These are phyloP conservation scores for Crithidia expoeki DNA, from an alignment of 208 protist species.

Conservation along the genomic window DNA sequence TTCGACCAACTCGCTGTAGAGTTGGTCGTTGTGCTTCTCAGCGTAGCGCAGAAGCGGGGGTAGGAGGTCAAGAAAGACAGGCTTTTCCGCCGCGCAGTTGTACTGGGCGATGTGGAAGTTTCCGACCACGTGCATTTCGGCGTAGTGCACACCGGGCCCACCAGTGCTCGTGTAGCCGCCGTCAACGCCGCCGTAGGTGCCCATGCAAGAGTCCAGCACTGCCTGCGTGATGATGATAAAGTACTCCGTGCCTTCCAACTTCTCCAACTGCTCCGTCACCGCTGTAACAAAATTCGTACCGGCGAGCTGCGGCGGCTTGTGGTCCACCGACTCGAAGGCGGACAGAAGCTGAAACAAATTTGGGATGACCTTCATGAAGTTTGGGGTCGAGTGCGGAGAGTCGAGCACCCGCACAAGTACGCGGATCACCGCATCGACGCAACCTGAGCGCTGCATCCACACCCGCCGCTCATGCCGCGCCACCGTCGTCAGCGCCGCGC, in stretches of 20 bases:
- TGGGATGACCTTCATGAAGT: constrained; percentile 60
- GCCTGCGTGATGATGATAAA: constrained; percentile 71
- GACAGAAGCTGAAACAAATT: constrained; percentile 77
- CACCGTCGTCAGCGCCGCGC: constrained; percentile 24
- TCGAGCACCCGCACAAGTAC: constrained; percentile 44
- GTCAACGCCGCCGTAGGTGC: constrained; percentile 41
- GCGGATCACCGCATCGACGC: constrained; percentile 60
- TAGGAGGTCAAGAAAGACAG: constrained; percentile 78
- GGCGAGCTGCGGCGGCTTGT: constrained; percentile 48
- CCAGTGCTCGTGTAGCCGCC: constrained; percentile 15
- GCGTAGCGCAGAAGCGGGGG: constrained; percentile 55
- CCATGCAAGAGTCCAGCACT: constrained; percentile 66
- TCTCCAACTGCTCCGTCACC: constrained; percentile 43
- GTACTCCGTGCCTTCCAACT: constrained; percentile 58
- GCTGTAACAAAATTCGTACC: constrained; percentile 54
- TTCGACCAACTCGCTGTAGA: constrained; percentile 57
- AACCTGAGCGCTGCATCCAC: constrained; percentile 65
- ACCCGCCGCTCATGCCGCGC: constrained; percentile 58
- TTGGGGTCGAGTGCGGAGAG: constrained; percentile 33
- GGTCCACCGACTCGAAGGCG: constrained; percentile 65
- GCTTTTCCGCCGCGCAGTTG: constrained; percentile 72
- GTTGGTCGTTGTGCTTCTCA: constrained; percentile 32
- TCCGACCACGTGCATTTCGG: constrained; percentile 43
- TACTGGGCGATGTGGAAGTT: constrained; percentile 44
- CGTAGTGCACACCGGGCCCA: constrained; percentile 19